Conservation (phyloP, 2,329 filamentous ascomycete species). For the Elsinoe ampelina region DNA sequence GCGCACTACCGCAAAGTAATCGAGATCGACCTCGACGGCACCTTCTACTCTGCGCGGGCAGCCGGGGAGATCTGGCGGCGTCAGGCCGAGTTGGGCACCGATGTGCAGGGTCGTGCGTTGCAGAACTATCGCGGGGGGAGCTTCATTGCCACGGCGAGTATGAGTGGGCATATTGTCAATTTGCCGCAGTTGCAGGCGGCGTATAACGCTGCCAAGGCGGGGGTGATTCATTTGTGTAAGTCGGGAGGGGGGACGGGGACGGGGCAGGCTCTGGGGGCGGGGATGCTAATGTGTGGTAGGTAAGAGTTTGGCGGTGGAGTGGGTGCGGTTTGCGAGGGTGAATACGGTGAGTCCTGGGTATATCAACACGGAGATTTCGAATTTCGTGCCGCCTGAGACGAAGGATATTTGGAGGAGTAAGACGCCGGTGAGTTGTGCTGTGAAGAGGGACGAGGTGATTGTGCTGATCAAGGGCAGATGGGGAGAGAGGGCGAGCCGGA, state of each 20-base stretch:
- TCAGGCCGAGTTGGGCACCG: constrained; percentile 59
- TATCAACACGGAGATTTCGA: constrained; percentile 62
- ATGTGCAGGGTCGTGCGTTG: constrained; percentile 34
- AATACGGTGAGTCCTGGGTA: constrained; percentile 66
- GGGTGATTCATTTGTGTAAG: constrained; percentile 38
- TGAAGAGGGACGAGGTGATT: neutral
- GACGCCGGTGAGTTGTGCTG: constrained; percentile 35
- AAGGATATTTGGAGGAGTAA: constrained; percentile 68
- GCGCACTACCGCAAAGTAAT: constrained; percentile 60
- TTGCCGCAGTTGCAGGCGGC: constrained; percentile 65
- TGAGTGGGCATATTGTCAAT: constrained; percentile 71
- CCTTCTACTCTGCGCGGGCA: constrained; percentile 66
- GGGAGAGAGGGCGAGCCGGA: constrained; percentile 61
- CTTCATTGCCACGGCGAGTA: constrained; percentile 66
- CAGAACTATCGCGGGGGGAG: constrained; percentile 23
- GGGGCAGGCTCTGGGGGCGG: too few relatives aligned
- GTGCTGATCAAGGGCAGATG: constrained; percentile 38
- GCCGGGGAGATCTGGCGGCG: constrained; percentile 61
- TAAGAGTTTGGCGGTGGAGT: constrained; percentile 65
- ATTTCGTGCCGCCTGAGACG: constrained; percentile 55
- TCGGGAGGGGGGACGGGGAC: neutral
- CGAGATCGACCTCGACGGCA: constrained; percentile 63
- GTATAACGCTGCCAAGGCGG: constrained; percentile 28
- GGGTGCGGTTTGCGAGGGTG: constrained; percentile 63
- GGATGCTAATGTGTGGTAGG: constrained; percentile 32